Evolutionary conservation across 495 filamentous ascomycete genomes (phyloP).

Genomic region (Thermothielavioides terrestris): DNA sequence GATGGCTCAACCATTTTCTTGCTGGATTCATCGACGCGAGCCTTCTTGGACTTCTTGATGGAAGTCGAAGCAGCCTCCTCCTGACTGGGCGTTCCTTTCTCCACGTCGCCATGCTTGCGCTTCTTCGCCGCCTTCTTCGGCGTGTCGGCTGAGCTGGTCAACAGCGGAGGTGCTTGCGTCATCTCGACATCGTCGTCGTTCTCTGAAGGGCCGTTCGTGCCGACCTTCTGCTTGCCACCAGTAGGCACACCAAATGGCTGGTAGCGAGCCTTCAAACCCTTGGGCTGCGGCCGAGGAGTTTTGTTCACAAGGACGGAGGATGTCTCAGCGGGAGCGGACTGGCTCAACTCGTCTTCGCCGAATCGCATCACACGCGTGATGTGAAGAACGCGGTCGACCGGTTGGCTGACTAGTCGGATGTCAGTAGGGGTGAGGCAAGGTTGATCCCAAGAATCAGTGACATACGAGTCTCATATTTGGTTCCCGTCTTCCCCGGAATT

Average conservation of each 20-base stretch:
- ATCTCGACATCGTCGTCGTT: slow-evolving; percentile 28
- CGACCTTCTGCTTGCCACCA: slow-evolving; percentile 8
- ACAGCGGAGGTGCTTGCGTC: slow-evolving; percentile 11
- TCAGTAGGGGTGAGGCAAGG: background rate
- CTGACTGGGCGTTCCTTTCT: slow-evolving; percentile 28
- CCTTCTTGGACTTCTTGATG: slow-evolving; percentile 27
- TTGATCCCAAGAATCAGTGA: background rate
- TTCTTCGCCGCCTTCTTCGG: slow-evolving; percentile 31
- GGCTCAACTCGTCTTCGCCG: slow-evolving; percentile 19
- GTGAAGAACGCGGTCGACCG: slow-evolving; percentile 36
- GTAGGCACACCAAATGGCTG: slow-evolving; percentile 34
- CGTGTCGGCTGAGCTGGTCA: slow-evolving; percentile 4
- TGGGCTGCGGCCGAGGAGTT: slow-evolving; percentile 35
- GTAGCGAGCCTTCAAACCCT: slow-evolving; percentile 36
- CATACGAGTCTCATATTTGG: slow-evolving; percentile 36
- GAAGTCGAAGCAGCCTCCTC: slow-evolving; percentile 9
- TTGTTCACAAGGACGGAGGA: slow-evolving; percentile 19
- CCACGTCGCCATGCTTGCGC: slow-evolving; percentile 33
- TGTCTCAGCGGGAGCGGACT: slow-evolving; percentile 15
- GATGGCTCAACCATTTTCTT: background rate
- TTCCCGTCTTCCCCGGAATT: slow-evolving; percentile 32
- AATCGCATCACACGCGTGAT: slow-evolving; percentile 37
- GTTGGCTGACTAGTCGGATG: slow-evolving; percentile 23
- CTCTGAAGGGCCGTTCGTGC: slow-evolving; percentile 18
- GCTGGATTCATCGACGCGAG: slow-evolving; percentile 8